Percentiles rank a stretch among this genome's conserved stretches.
These are phyloP conservation scores for Zychaea mexicana DNA, from an alignment of 371 early-diverging fungal species.

Conservation along the genomic window DNA sequence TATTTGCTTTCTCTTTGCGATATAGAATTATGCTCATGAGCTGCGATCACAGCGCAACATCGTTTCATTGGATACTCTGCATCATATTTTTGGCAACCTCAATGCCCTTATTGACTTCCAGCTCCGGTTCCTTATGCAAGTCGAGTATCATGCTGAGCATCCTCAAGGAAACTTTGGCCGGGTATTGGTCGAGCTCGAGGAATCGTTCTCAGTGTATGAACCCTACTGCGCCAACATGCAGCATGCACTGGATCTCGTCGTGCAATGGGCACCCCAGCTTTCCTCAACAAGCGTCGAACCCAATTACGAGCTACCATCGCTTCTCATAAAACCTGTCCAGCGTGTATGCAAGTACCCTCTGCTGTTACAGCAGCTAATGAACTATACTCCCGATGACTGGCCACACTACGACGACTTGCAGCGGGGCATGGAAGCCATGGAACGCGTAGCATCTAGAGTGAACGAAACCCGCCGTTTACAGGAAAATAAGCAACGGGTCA, in stretches of 20 bases:
- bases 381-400: constrained; percentile 66
- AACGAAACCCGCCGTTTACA: constrained; percentile 90
- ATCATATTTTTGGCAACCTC: constrained; percentile 89
- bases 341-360: constrained; percentile 95
- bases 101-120: constrained; percentile 94
- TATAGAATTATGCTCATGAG: constrained; percentile 24
- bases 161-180: constrained; percentile 88
- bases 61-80: constrained; percentile 71
- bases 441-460: constrained; percentile 84
- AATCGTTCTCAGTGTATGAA: constrained; percentile 90
- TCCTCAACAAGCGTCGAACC: constrained; percentile 72
- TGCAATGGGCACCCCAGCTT: constrained; percentile 48
- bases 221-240: constrained; percentile 94
- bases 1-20: no score
- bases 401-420: constrained; percentile 72
- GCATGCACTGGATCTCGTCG: constrained; percentile 63
- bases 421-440: constrained; percentile 76
- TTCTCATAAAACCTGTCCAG: constrained; percentile 96
- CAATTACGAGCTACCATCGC: constrained; percentile 80
- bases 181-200: constrained; percentile 77
- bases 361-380: constrained; percentile 83
- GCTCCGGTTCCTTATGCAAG: constrained; percentile 86
- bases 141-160: constrained; percentile 79
- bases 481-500: constrained; percentile 77
- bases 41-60: constrained; percentile 57